Base-by-base conservation (phyloP, 345 rosid species). In the Turritis glabra region DNA sequence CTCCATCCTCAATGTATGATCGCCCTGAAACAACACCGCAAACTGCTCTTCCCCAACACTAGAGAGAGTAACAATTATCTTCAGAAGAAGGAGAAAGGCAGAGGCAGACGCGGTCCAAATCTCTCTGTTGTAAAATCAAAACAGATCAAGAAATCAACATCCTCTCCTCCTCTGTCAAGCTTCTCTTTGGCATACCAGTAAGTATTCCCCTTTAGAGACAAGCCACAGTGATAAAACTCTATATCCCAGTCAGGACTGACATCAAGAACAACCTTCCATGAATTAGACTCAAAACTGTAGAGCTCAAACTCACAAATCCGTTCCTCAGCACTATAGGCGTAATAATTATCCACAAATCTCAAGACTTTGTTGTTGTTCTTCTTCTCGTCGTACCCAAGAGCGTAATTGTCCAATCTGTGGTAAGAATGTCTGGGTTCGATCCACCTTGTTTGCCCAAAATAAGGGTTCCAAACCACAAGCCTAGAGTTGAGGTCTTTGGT, bases 401-500 rank as follows among this genome's bases (percentile, higher is more conserved):
- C 59, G 37, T 54, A 54, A 27, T 1, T 27, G 2, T 54, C 59
- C 12, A 7, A 0, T 3, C 0, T 15, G 21, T 27, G 13, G 59
- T 54, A 54, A 15, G 21, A n/a, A 54, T 3, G 3, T 54, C 19
- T 54, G 9, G 59, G 59, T 54, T 54, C 8, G 35, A 54, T 54
- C 59, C 59, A 54, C 11, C 21, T 27, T 15, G 59, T 27, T 27
- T 54, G 21, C 12, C 59, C 58, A 27, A 27, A 54, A 27, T 3
- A 26, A 54, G 59, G 59, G 19, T 54, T 54, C 59, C 37, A 54
- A 54, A 54, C 59, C 37, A 54, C 35, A 53, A 53, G 35, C 40
- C 22, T 55, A 29, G 1, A 29, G 11, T 55, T 26, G 11, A 53
- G 9, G 2, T 53, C 21, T 1, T 2, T n/a, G 3, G 23, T n/a